phyloP scores from a whole-genome alignment of 768 basidiomycete species.

The Boletales sp. region DNA sequence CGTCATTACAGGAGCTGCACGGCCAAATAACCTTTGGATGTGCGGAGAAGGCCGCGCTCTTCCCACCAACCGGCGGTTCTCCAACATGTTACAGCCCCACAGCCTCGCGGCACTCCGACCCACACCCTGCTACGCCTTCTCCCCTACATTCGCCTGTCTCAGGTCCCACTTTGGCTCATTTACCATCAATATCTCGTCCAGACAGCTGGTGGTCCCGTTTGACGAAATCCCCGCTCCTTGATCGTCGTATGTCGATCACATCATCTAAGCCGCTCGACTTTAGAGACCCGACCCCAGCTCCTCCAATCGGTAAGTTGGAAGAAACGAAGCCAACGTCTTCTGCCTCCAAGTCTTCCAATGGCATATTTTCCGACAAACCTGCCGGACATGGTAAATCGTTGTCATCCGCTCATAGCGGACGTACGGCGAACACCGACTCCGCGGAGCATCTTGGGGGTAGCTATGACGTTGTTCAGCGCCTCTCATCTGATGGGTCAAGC shows the following conservation, averaged over 20 bases:
- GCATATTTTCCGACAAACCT: conserved; percentile 9
- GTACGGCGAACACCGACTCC: conserved; percentile 65
- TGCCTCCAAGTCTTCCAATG: conserved; percentile 12
- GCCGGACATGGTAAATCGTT: conserved; percentile 32
- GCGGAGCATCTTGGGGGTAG: conserved; percentile 62
- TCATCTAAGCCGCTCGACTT: conserved; percentile 46
- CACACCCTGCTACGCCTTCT: conserved; percentile 26
- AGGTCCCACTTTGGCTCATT: conserved; percentile 38
- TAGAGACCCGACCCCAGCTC: conserved; percentile 78
- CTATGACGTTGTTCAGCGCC: conserved; percentile 68
- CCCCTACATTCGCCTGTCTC: conserved; percentile 41
- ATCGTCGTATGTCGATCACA: conserved; percentile 47
- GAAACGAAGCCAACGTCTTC: conserved; percentile 32
- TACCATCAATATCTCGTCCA: conserved; percentile 54
- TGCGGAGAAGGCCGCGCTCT: conserved; percentile 21
- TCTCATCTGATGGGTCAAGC: conserved; percentile 27
- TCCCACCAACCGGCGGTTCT: conserved; percentile 8
- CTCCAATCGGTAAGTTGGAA: conserved; percentile 57
- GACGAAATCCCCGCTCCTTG: conserved; percentile 60
- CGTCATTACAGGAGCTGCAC: conserved; percentile 20
- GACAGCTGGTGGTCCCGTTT: conserved; percentile 81
- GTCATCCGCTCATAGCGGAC: conserved; percentile 50
- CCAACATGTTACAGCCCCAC: conserved; percentile 22
- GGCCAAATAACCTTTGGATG: conserved; percentile 24
- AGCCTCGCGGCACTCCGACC: conserved; percentile 23